Evolutionary conservation across 2,329 filamentous ascomycete genomes (phyloP).

Genomic region (Arthroderma sp.): DNA sequence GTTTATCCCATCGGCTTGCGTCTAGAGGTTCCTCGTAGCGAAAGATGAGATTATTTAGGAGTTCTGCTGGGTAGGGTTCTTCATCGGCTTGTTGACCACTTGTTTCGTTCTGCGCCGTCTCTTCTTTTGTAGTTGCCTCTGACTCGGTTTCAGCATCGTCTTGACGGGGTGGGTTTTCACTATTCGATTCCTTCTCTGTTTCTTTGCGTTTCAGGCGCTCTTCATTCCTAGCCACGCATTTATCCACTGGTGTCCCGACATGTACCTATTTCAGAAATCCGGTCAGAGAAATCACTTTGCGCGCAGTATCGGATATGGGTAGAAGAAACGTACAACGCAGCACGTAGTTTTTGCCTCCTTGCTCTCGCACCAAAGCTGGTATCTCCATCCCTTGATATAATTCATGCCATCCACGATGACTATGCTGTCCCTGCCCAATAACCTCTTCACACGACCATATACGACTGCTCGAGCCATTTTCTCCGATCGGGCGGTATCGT

Average conservation of each 20-base stretch:
- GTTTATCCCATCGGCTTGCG: constrained; percentile 52
- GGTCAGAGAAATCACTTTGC: not conserved
- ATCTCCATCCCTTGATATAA: constrained; percentile 56
- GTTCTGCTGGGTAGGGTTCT: constrained; percentile 38
- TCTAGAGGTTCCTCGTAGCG: constrained; percentile 56
- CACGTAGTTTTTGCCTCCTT: constrained; percentile 49
- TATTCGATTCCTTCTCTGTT: constrained; percentile 2
- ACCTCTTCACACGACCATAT: constrained; percentile 48
- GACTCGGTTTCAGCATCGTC: not conserved
- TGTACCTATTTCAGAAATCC: constrained; percentile 35
- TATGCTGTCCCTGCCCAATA: constrained; percentile 43
- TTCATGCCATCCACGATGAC: constrained; percentile 53
- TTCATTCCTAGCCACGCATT: constrained; percentile 43
- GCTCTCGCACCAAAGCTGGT: constrained; percentile 54
- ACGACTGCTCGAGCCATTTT: constrained; percentile 51
- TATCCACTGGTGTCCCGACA: constrained; percentile 42
- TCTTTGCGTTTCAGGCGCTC: constrained; percentile 15
- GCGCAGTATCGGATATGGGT: not conserved
- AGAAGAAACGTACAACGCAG: constrained; percentile 40
- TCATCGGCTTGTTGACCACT: constrained; percentile 13
- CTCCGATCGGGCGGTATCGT: constrained; percentile 44
- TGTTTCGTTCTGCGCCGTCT: constrained; percentile 1
- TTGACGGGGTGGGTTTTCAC: not conserved
- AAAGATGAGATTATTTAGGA: constrained; percentile 52
- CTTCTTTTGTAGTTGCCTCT: not conserved